Conservation (phyloP, 176 grass and related monocot species). For the Musa beccarii region DNA sequence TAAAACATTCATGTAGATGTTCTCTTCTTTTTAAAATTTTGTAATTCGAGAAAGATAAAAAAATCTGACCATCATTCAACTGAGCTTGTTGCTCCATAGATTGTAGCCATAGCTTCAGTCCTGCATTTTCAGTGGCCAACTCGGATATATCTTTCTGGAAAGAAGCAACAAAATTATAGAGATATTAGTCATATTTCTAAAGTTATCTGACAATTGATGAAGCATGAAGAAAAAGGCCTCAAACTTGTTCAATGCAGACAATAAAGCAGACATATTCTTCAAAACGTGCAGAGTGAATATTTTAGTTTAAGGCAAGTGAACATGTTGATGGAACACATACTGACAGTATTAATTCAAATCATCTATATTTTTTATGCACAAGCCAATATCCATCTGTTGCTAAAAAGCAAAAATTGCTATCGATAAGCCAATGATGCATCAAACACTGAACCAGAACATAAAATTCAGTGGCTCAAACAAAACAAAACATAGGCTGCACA, state of each 20-base stretch:
- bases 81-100: conserved; percentile 97
- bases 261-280: neutral
- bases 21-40: neutral
- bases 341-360: too few species aligned
- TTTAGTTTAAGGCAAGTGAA: neutral
- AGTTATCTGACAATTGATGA: neutral
- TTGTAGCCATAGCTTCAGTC: conserved; percentile 95
- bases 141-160: conserved; percentile 88
- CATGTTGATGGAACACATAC: too few species aligned
- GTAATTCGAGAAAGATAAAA: neutral
- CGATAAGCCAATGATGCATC: neutral
- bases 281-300: neutral
- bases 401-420: neutral
- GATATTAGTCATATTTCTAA: conserved; percentile 1
- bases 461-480: neutral
- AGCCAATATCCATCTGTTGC: neutral
- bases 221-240: neutral
- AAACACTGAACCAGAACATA: neutral
- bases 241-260: neutral
- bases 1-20: neutral
- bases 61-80: conserved; percentile 60
- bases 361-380: neutral
- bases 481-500: neutral
- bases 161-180: neutral
- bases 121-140: conserved; percentile 91